Base-by-base conservation (phyloP, 805 yeast genomes). In the Candida adriatica region DNA sequence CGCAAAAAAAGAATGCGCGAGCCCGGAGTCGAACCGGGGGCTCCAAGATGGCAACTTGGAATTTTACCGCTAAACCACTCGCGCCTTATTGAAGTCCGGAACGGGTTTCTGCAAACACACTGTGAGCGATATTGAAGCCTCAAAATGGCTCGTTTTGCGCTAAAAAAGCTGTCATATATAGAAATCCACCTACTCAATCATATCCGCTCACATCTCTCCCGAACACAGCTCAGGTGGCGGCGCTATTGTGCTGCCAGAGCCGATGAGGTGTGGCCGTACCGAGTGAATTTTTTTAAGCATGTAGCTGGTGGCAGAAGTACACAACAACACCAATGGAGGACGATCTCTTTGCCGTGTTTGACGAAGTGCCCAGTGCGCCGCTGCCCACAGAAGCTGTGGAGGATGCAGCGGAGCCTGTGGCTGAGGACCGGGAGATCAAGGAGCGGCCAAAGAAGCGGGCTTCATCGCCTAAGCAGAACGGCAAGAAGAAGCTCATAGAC, bases 1-100 rank as follows among this genome's bases (percentile, higher is more conserved):
- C 27, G n/a, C n/a, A n/a, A n/a, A n/a, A 56, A 59, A 52, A 37
- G 38, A 42, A 52, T 66, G 70, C 70, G 70, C 64, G 59, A 62
- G 68, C 71, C 70, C 70, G 71, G 71, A 66, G 65, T 66, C 71
- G 71, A 66, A 66, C 71, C 71, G 69, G 70, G 71, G 71, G 70
- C 70, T 62, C 68, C 56, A 61, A 68, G 68, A 66, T 66, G 71
- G 71, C 70, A 66, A 66, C 69, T 69, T 61, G 56, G 68, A 62
- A 64, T 66, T 66, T 64, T 66, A 64, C 71, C 71, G 65, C 71
- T 66, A 66, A 66, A 66, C 70, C 70, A 66, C 68, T 59, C 22
- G 22, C 22, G 22, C 22, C 11, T 19, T n/a, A n/a, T n/a, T n/a
- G n/a, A n/a, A n/a, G n/a, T n/a, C n/a, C n/a, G n/a, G n/a, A n/a